Conservation (phyloP, 306 rosid species). For the Gleditsia sinensis region DNA sequence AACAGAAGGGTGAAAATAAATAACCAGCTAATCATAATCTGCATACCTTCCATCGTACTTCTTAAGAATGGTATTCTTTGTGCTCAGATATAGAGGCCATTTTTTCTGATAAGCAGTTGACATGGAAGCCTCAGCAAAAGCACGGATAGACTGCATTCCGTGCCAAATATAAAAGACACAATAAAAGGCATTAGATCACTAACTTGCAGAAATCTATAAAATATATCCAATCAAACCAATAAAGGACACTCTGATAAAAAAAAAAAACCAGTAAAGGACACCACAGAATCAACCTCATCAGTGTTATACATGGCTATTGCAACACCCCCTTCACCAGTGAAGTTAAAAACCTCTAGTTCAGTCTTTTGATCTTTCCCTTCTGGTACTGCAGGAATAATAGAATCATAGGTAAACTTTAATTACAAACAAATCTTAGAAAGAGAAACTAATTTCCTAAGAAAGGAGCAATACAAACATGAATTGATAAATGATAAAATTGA, state of each 20-base stretch:
- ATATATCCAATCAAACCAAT: slow-evolving; percentile 19
- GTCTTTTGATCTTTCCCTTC: slow-evolving; percentile 74
- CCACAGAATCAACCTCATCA: slow-evolving; percentile 73
- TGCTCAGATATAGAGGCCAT: slow-evolving; percentile 98
- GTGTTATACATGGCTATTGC: slow-evolving; percentile 89
- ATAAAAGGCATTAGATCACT: slow-evolving; percentile 20
- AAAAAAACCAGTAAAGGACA: slow-evolving; percentile 17
- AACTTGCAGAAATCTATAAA: slow-evolving; percentile 22
- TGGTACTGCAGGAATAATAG: slow-evolving; percentile 55
- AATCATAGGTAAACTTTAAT: slow-evolving; percentile 16
- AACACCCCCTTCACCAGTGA: slow-evolving; percentile 91
- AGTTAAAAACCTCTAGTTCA: slow-evolving; percentile 79
- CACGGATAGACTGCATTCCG: slow-evolving; percentile 73
- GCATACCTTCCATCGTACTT: slow-evolving; percentile 94
- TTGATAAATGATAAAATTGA: not conserved
- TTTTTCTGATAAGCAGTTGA: slow-evolving; percentile 79
- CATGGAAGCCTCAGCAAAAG: slow-evolving; percentile 94
- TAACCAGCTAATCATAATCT: slow-evolving; percentile 21
- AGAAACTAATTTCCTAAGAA: not conserved
- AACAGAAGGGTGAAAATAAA: not conserved
- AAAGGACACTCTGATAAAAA: not conserved
- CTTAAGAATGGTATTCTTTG: slow-evolving; percentile 94
- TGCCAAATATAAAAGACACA: slow-evolving; percentile 24
- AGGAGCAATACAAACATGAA: not conserved
- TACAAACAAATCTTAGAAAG: not conserved